Percentiles rank a stretch among this genome's conserved stretches.
These are phyloP conservation scores for Isatis lusitanica DNA, from an alignment of 441 rosid genomes.

Conservation along the genomic window DNA sequence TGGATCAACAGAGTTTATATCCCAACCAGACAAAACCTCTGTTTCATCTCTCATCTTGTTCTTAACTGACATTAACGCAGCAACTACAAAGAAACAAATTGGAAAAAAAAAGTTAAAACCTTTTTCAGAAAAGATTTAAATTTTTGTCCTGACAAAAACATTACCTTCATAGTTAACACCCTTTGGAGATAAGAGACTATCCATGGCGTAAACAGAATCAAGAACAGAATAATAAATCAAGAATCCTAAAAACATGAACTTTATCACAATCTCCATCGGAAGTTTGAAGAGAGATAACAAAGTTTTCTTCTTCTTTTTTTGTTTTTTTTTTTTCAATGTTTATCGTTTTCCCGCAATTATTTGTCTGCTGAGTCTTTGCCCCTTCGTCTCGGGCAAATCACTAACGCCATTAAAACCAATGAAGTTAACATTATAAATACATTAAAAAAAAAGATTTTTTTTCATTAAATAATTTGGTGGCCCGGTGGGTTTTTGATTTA, in stretches of 20 bases:
- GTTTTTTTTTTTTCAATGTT: background rate
- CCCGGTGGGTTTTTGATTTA: background rate
- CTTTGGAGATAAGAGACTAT: constrained; percentile 84
- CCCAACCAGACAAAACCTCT: constrained; percentile 79
- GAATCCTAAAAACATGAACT: constrained; percentile 34
- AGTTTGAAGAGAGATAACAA: constrained; percentile 1
- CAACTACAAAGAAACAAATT: constrained; percentile 44
- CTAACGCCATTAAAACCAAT: constrained; percentile 19
- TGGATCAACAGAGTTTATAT: constrained; percentile 93
- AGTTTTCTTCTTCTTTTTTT: background rate
- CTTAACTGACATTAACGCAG: constrained; percentile 88
- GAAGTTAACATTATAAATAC: background rate
- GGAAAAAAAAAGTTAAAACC: background rate
- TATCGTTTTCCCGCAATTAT: constrained; percentile 19
- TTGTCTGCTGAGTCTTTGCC: constrained; percentile 14
- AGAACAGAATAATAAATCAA: constrained; percentile 31
- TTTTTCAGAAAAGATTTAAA: background rate
- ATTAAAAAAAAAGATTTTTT: background rate
- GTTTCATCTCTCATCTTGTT: constrained; percentile 65
- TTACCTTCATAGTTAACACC: constrained; percentile 91
- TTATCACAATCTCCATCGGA: constrained; percentile 31
- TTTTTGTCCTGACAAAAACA: background rate
- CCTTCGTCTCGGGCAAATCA: constrained; percentile 28
- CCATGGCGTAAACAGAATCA: constrained; percentile 44
- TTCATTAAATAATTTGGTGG: constrained; percentile 23